Conservation (phyloP, 495 filamentous ascomycete genomes). For the Thermochaetoides thermophila region DNA sequence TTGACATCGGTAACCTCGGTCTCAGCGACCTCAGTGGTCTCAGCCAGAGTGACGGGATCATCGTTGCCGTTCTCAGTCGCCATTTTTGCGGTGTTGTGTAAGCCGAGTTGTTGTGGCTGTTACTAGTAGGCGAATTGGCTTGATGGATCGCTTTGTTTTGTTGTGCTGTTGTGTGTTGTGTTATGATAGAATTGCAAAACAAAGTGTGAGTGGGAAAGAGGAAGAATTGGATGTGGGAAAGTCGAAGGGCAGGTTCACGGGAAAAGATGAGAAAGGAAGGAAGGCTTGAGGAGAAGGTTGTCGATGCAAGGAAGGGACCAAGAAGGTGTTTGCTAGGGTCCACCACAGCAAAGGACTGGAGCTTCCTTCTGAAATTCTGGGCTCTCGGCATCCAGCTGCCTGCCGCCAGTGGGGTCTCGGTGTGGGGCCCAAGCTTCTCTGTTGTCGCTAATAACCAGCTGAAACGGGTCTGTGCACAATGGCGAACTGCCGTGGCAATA, state of each 20-base stretch:
- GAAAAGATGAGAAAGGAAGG: conserved; percentile 1
- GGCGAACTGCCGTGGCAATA: neutral
- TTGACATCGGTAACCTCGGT: conserved; percentile 19
- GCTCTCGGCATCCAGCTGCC: conserved; percentile 2
- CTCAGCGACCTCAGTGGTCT: too few species aligned
- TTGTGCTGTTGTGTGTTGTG: too few species aligned
- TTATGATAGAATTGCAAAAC: too few species aligned
- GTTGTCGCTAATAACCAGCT: conserved; percentile 19
- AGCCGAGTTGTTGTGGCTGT: too few species aligned
- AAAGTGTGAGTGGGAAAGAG: neutral
- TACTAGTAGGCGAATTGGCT: too few species aligned
- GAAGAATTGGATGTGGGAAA: neutral
- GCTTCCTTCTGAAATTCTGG: conserved; percentile 5
- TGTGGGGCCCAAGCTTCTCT: conserved; percentile 1
- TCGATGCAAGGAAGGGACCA: conserved; percentile 5
- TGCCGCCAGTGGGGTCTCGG: conserved; percentile 11
- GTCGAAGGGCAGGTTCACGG: neutral
- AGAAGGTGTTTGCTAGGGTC: conserved; percentile 7
- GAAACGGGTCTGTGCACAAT: conserved; percentile 4
- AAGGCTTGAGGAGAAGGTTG: conserved; percentile 1
- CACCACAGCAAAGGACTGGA: neutral
- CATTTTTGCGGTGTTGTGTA: conserved; percentile 18
- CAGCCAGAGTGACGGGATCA: too few species aligned
- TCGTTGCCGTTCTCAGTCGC: conserved; percentile 24
- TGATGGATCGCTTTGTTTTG: too few species aligned